Base-by-base conservation (phyloP, 345 rosid species). In the Salix exigua region DNA sequence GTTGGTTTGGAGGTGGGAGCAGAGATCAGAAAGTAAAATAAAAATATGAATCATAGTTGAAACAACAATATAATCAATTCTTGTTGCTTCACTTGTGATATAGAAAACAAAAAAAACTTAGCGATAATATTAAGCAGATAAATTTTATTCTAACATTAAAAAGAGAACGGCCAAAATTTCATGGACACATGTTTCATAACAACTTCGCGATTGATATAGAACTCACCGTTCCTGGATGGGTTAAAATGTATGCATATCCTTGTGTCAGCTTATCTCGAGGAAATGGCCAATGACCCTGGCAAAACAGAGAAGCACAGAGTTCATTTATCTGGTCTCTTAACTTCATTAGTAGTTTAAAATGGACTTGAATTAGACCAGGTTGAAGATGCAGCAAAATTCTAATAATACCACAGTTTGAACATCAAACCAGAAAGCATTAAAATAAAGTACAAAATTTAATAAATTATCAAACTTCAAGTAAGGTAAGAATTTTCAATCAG, bases 281-380 rank as follows among this genome's bases (percentile, higher is more conserved):
- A 70, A 87, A 87, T 33, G 87, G 87, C 89, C 89, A 87, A 55
- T 87, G 89, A 68, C 89, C 89, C 89, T 87, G 77, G 65, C 76
- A 58, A 5, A 60, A 70, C 55, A 66, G 28, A 55, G 0, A 30
- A 14, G 17, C 26, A n/a, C 23, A 0, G 40, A 21, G 16, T 26
- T 48, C 38, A 40, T 25, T 70, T 35, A 70, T 77, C 21, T 30
- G 17, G 26, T 58, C 26, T 21, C 17, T 4, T n/a, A 33, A 6
- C 37, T 21, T 21, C 16, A 21, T 28, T 58, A 42, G 14, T 42
- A 40, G 35, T 61, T 31, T 42, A 73, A 40, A 35, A 61, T 42
- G 21, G 23, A 61, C 7, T 40, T 31, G 50, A 35, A 12, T 1
- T 7, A 38, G 21, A 37, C 13, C 21, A 58, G 23, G 26, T 60